Evolutionary conservation across 306 rosid species (phyloP).

Genomic region (Lotus japonicus): DNA sequence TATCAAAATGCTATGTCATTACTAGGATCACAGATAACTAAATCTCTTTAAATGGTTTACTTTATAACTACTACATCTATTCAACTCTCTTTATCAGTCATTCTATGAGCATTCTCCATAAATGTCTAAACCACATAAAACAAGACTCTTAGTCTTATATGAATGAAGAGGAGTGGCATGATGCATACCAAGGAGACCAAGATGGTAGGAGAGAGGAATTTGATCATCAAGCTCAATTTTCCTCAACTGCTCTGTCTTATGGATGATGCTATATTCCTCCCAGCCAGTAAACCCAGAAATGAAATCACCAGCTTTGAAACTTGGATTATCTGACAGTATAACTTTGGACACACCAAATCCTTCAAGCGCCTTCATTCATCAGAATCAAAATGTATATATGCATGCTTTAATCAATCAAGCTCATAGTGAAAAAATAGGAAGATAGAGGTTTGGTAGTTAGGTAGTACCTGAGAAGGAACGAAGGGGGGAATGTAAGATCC

Average conservation of each 20-base stretch:
- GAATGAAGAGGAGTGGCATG: not conserved
- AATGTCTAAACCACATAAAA: no score
- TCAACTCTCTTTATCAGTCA: no score
- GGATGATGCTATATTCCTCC: slow-evolving; percentile 44
- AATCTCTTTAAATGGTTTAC: no score
- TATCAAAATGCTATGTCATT: no score
- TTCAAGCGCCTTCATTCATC: slow-evolving; percentile 18
- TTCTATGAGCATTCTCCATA: no score
- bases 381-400: no score
- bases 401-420: no score
- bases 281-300: slow-evolving; percentile 43
- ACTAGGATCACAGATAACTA: no score
- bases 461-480: slow-evolving; percentile 25
- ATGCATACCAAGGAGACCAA: slow-evolving; percentile 40
- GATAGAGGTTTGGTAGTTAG: no score
- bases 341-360: slow-evolving; percentile 50
- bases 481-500: slow-evolving; percentile 41
- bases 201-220: slow-evolving; percentile 48
- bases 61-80: no score
- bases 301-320: slow-evolving; percentile 42
- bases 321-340: slow-evolving; percentile 37
- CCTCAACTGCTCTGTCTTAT: slow-evolving; percentile 19
- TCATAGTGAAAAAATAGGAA: no score
- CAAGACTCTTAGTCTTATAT: no score
- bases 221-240: slow-evolving; percentile 33